Evolutionary conservation across 192 early-diverging fungal species (phyloP).

Genomic region (Coemansia sp.): DNA sequence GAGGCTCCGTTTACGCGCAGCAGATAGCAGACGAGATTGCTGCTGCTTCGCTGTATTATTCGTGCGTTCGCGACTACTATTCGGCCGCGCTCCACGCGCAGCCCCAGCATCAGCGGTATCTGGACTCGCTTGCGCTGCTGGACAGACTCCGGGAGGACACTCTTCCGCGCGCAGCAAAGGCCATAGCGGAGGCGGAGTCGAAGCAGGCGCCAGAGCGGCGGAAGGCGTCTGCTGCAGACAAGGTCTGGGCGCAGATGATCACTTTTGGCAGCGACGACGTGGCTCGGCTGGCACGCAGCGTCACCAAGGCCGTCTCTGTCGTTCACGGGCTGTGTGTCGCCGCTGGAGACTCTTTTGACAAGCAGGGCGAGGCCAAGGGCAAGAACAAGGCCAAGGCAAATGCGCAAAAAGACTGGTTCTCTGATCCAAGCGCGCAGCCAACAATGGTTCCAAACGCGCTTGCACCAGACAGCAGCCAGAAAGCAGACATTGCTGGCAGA

Average conservation of each 20-base stretch:
- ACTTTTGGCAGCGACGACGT: not conserved
- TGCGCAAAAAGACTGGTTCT: constrained; percentile 5
- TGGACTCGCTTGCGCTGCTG: constrained; percentile 41
- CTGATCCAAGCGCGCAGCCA: constrained; percentile 6
- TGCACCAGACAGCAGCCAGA: not conserved
- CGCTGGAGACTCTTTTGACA: not conserved
- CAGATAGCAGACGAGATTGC: constrained; percentile 27
- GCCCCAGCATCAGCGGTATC: constrained; percentile 11
- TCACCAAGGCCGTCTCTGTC: constrained; percentile 11
- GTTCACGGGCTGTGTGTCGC: constrained; percentile 6
- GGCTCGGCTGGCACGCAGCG: not conserved
- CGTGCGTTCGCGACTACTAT: constrained; percentile 36
- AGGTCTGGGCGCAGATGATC: constrained; percentile 16
- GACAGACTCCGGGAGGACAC: constrained; percentile 19
- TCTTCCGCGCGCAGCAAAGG: constrained; percentile 12
- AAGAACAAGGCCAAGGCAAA: not conserved
- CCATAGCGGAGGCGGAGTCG: not conserved
- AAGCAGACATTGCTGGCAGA: not conserved
- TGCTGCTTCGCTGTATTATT: constrained; percentile 28
- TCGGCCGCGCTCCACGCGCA: constrained; percentile 29
- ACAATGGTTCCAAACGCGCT: constrained; percentile 12
- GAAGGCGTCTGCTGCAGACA: constrained; percentile 1
- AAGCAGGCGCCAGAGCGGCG: not conserved
- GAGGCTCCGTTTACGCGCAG: constrained; percentile 18
- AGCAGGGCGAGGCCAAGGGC: not conserved